These are phyloP conservation scores for Linnemannia schmuckeri DNA, from an alignment of 192 early-diverging fungal genomes.

Conservation along the genomic window DNA sequence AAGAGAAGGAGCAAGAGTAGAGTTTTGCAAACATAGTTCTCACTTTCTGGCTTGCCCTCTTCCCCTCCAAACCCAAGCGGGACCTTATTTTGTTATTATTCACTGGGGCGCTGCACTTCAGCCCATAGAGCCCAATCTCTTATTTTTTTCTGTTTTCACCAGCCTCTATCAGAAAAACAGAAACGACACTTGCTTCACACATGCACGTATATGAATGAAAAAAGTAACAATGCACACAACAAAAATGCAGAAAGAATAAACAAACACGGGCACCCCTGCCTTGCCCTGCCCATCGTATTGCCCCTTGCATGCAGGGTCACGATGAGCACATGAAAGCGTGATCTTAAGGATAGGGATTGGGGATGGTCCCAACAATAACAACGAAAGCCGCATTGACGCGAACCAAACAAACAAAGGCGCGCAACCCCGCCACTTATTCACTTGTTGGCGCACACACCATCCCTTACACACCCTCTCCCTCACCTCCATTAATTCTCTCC, in stretches of 20 bases:
- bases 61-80: neutral
- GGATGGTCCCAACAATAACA: neutral
- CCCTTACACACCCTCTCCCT: neutral
- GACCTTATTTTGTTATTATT: neutral
- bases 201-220: neutral
- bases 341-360: neutral
- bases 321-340: conserved; percentile 37
- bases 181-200: neutral
- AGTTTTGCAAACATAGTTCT: neutral
- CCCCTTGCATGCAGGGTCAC: conserved; percentile 18
- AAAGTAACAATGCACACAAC: neutral
- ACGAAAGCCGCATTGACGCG: neutral
- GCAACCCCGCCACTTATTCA: neutral
- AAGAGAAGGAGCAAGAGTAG: neutral
- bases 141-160: neutral
- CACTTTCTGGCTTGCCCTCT: neutral
- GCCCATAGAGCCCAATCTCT: neutral
- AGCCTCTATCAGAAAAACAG: neutral
- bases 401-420: neutral
- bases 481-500: neutral
- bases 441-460: neutral
- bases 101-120: neutral
- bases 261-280: neutral
- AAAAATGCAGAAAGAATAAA: neutral
- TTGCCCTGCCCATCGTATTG: conserved; percentile 1